Conservation (phyloP, 2,329 filamentous ascomycete species). For the Alternaria metachromatica region DNA sequence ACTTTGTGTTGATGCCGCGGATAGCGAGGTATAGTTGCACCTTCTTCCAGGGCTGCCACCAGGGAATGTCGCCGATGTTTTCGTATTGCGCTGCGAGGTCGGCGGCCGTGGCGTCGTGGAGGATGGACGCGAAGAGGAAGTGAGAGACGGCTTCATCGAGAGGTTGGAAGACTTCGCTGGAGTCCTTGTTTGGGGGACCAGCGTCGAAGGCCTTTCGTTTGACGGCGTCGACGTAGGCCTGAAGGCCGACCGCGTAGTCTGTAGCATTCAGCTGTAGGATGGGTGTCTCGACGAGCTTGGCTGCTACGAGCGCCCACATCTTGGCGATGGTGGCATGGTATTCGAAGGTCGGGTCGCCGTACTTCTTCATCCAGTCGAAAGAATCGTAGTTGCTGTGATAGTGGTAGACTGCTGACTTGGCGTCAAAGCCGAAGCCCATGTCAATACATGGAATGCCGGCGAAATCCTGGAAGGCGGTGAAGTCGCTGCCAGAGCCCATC, state of each 20-base stretch:
- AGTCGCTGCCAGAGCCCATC: slow-evolving; percentile 61
- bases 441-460: slow-evolving; percentile 58
- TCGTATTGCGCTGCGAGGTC: slow-evolving; percentile 56
- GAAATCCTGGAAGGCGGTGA: slow-evolving; percentile 61
- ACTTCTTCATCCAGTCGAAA: slow-evolving; percentile 82
- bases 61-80: slow-evolving; percentile 64
- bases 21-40: slow-evolving; percentile 69
- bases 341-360: slow-evolving; percentile 69
- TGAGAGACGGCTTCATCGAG: slow-evolving; percentile 58
- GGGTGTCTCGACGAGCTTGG: slow-evolving; percentile 56
- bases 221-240: slow-evolving; percentile 52
- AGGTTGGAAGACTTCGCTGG: slow-evolving; percentile 50
- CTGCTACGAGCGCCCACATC: slow-evolving; percentile 55
- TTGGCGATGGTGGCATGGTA: slow-evolving; percentile 62
- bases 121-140: slow-evolving; percentile 56
- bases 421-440: slow-evolving; percentile 52
- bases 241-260: slow-evolving; percentile 54
- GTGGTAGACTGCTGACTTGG: slow-evolving; percentile 65
- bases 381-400: slow-evolving; percentile 88
- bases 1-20: slow-evolving; percentile 74
- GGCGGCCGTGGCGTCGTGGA: slow-evolving; percentile 61
- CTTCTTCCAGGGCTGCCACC: slow-evolving; percentile 78
- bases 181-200: slow-evolving; percentile 2
- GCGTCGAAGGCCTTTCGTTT: slow-evolving; percentile 42
- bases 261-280: slow-evolving; percentile 56